These are phyloP conservation scores for Meyerozyma athensensis DNA, from an alignment of 1,139 yeast genomes.

Conservation along the genomic window DNA sequence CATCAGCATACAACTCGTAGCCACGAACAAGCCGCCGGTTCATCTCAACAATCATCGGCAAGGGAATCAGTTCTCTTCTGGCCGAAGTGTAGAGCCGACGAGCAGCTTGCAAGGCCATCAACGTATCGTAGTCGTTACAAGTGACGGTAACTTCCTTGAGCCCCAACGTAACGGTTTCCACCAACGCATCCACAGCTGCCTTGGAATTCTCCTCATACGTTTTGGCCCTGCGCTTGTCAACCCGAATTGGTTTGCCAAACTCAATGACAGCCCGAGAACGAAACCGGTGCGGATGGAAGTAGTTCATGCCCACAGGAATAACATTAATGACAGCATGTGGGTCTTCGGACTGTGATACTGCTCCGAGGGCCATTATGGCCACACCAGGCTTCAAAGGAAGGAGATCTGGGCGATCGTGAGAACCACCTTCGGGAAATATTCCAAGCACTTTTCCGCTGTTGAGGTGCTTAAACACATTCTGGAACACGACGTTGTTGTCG, in stretches of 20 bases:
- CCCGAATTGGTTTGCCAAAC: slow-evolving; percentile 41
- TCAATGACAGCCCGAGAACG: slow-evolving; percentile 45
- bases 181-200: slow-evolving; percentile 17
- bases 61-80: slow-evolving; percentile 46
- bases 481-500: slow-evolving; percentile 57
- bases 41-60: slow-evolving; percentile 45
- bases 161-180: slow-evolving; percentile 23
- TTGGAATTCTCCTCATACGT: slow-evolving; percentile 17
- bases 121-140: slow-evolving; percentile 29
- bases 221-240: slow-evolving; percentile 25
- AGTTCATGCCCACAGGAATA: slow-evolving; percentile 45
- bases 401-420: slow-evolving; percentile 37
- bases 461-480: slow-evolving; percentile 59
- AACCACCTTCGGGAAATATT: slow-evolving; percentile 62
- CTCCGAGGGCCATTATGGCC: slow-evolving; percentile 47
- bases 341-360: slow-evolving; percentile 48
- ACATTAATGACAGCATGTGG: slow-evolving; percentile 55
- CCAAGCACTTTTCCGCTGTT: slow-evolving; percentile 56
- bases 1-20: slow-evolving; percentile 31
- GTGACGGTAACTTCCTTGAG: slow-evolving; percentile 30
- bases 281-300: slow-evolving; percentile 44
- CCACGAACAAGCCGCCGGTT: slow-evolving; percentile 39
- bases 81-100: slow-evolving; percentile 46
- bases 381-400: slow-evolving; percentile 46
- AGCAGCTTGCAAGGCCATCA: slow-evolving; percentile 32